These are phyloP conservation scores for Melianthus villosus DNA, from an alignment of 441 rosid species.

Conservation along the genomic window DNA sequence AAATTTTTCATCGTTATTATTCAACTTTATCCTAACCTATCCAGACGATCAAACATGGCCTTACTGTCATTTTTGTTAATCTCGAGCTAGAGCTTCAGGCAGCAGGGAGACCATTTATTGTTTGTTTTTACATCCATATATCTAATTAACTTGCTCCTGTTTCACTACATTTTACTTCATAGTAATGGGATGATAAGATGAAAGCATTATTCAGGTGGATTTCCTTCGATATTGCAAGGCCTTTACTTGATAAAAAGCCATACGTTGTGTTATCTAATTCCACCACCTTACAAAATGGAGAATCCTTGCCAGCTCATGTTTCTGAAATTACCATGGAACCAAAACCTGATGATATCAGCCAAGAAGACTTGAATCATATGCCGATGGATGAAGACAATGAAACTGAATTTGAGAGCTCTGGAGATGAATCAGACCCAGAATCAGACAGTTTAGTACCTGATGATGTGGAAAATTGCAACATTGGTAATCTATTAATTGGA, in stretches of 20 bases:
- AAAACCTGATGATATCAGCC: conserved; percentile 21
- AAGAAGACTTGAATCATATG: conserved; percentile 28
- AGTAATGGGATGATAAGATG: conserved; percentile 8
- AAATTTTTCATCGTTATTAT: too few species aligned
- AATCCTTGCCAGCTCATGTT: conserved; percentile 15
- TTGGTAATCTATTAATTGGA: not conserved
- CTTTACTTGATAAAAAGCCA: conserved; percentile 50
- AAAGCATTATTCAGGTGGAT: conserved; percentile 57
- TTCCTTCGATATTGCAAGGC: conserved; percentile 46
- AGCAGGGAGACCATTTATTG: too few species aligned
- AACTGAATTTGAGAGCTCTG: conserved; percentile 30
- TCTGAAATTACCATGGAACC: conserved; percentile 19
- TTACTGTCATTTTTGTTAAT: too few species aligned
- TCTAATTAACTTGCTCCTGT: too few species aligned
- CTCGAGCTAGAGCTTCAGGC: too few species aligned
- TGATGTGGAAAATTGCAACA: conserved; percentile 47
- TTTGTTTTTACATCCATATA: too few species aligned
- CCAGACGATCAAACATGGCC: too few species aligned
- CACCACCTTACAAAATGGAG: conserved; percentile 20
- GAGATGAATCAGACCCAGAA: conserved; percentile 29
- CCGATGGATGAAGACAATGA: conserved; percentile 29
- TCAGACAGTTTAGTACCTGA: conserved; percentile 3
- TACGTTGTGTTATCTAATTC: conserved; percentile 52
- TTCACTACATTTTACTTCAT: too few species aligned
- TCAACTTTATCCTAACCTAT: too few species aligned